phyloP scores from a whole-genome alignment of 305 asterid species.

The Fraxinus baroniana region DNA sequence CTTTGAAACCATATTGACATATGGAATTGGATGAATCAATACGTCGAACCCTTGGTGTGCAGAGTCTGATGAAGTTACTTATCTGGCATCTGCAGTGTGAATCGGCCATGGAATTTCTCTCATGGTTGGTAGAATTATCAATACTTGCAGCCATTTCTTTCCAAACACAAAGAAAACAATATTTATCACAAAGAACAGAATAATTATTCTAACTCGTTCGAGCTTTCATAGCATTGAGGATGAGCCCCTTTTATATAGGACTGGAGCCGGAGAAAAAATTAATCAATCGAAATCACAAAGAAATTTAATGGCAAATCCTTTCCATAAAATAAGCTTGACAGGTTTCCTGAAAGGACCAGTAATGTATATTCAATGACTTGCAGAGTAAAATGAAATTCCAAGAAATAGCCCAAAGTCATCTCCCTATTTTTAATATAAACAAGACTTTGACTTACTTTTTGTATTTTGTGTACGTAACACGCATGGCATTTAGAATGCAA shows the following conservation, averaged over 20 bases:
- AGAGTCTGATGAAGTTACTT: constrained; percentile 2
- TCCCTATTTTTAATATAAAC: neutral
- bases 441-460: neutral
- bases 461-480: neutral
- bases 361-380: constrained; percentile 2
- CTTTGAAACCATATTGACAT: neutral
- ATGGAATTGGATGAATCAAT: neutral
- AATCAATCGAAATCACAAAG: neutral
- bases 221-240: neutral
- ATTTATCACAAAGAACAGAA: neutral
- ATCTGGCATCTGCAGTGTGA: neutral
- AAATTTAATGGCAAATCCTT: constrained; percentile 12
- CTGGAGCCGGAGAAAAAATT: neutral
- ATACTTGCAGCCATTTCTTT: constrained; percentile 40
- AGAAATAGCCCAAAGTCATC: neutral
- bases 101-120: neutral
- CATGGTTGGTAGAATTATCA: constrained; percentile 12
- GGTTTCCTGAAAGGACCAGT: neutral
- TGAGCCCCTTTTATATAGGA: constrained; percentile 20
- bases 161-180: neutral
- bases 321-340: neutral
- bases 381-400: constrained; percentile 16
- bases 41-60: constrained; percentile 1
- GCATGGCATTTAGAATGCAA: neutral
- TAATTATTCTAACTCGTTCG: neutral